Conservation (phyloP, 352 stramenopile genomes). For the Discostella stelligera region DNA sequence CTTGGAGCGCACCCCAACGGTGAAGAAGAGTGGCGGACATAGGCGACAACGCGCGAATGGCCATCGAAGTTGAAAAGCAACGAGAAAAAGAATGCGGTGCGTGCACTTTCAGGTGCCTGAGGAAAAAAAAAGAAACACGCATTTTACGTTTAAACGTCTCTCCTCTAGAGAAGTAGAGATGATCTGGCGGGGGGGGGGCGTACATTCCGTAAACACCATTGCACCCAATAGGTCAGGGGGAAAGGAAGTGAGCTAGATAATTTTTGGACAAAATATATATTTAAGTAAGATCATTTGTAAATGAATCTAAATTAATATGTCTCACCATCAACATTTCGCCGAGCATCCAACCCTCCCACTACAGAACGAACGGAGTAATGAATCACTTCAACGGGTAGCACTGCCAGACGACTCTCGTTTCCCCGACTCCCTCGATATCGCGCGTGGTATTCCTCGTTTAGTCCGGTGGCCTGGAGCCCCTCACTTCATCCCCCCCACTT, state of each 20-base stretch:
- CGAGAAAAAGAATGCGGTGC: not conserved
- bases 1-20: not conserved
- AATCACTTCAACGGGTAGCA: not conserved
- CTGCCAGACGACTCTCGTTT: too few relatives aligned
- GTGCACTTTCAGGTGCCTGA: not conserved
- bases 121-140: not conserved
- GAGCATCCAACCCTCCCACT: not conserved
- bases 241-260: not conserved
- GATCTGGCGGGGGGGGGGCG: not conserved
- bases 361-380: not conserved
- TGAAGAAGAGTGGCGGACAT: not conserved
- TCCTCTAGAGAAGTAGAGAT: not conserved
- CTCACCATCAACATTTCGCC: not conserved
- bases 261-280: not conserved
- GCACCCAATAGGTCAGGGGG: too few relatives aligned
- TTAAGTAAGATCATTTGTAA: not conserved
- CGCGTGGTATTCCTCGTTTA: not conserved
- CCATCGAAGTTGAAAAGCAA: conserved; percentile 3
- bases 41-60: not conserved
- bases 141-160: not conserved
- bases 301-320: not conserved
- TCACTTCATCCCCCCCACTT: not conserved
- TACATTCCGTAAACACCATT: not conserved
- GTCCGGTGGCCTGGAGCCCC: not conserved
- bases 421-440: not conserved